Evolutionary conservation across 768 basidiomycete species (phyloP), one percentile per base, ranked within the genome.

Genomic region (Lentinula sp.): DNA sequence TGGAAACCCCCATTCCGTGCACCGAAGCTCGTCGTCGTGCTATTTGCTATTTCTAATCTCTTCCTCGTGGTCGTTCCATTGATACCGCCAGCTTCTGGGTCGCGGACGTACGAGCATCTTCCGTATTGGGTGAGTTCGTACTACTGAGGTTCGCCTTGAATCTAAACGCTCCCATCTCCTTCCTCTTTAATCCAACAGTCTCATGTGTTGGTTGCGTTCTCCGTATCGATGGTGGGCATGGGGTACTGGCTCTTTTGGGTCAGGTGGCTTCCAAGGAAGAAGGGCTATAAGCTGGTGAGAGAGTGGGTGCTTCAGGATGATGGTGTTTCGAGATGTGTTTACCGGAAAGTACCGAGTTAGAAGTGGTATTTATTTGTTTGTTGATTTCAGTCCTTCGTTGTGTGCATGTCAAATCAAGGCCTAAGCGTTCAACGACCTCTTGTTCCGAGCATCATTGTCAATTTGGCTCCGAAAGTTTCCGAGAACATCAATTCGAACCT

Each of bases 1-100:
- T 91, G 89, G 89, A 67, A 78, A 32, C 88, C 88, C 2, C 89
- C 88, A 0, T 90, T 85, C 73, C 77, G 73, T 43, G 80, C 86
- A 0, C 80, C 84, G 18, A 82, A 76, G 54, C 50, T 64, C 18
- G 74, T 81, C 28, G 74, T 83, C 1, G 61, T 77, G 2, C 73
- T 85, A 36, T 90, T 88, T 74, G 79, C 86, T 61, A 61, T 85
- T 5, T 85, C 87, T 2, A 90, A 90, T 62, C 46, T 87, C 15
- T 87, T 89, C 68, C 73, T 91, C 20, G 71, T 82, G n/a, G 63
- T 79, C 37, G 81, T 83, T 4, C 88, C 89, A 0, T 73, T 90
- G 55, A 73, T 89, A 35, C 88, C 88, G 3, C 89, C 89, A 0
- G 67, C 74, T 0, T 69, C 73, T 4, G 85, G 81, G 6, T 75